phyloP scores from a whole-genome alignment of 306 rosid species.

The Canavalia ensiformis region DNA sequence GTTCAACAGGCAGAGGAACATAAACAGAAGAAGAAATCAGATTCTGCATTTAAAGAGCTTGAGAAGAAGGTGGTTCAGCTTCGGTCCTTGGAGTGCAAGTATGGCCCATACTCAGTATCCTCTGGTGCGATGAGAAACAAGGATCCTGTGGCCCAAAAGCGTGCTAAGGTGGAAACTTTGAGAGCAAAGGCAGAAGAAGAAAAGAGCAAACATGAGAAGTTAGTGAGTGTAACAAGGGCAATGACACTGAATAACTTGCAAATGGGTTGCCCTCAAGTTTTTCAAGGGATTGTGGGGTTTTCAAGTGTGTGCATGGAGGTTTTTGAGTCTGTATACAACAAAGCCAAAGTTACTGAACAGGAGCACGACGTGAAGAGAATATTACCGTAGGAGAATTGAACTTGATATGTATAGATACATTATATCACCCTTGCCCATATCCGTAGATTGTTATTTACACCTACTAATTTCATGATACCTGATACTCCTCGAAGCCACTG shows the following conservation, averaged over 20 bases:
- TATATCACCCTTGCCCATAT: constrained; percentile 36
- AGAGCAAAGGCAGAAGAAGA: constrained; percentile 86
- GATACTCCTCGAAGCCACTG: constrained; percentile 7
- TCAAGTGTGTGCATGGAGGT: constrained; percentile 90
- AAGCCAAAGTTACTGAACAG: constrained; percentile 64
- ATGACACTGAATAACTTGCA: constrained; percentile 94
- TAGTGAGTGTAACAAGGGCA: constrained; percentile 78
- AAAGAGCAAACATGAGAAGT: constrained; percentile 82
- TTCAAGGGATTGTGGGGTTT: constrained; percentile 93
- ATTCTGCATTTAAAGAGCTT: constrained; percentile 74
- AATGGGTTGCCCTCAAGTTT: constrained; percentile 95
- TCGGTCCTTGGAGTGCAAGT: constrained; percentile 77
- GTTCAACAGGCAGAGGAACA: constrained; percentile 89
- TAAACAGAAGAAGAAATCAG: constrained; percentile 82
- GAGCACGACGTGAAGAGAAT: constrained; percentile 80
- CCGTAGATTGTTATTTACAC: constrained; percentile 33
- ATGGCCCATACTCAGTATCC: constrained; percentile 70
- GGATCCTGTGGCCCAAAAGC: constrained; percentile 75
- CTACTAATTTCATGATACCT: constrained; percentile 19
- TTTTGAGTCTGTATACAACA: constrained; percentile 83
- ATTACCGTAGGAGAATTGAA: constrained; percentile 39
- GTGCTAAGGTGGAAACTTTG: constrained; percentile 71
- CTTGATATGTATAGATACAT: constrained; percentile 49
- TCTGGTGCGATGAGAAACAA: constrained; percentile 46
- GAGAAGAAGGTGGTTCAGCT: constrained; percentile 83